Base-by-base conservation (phyloP, 192 early-diverging fungal species). In the Diversispora eburnea region DNA sequence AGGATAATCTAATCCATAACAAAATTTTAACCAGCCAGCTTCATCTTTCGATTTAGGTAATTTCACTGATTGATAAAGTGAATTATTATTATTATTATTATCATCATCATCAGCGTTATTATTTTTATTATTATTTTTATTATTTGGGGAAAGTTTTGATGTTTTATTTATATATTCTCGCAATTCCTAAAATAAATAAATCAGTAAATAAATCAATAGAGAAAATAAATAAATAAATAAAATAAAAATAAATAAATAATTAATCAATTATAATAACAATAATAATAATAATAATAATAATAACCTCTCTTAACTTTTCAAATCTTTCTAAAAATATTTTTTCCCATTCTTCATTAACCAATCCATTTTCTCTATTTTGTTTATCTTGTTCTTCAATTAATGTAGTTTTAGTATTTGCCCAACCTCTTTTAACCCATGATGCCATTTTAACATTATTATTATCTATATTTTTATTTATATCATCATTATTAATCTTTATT, bases 391-490 rank as follows among this genome's bases (percentile, higher is more conserved):
- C 66, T 17, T 61, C 59, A 20, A 39, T 20, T 13, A 17, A 42
- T 12, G 41, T 39, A 63, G 8, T 55, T 67, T 49, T 42, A 54
- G 8, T 39, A 3, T 54, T 41, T 0, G 22, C 70, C 70, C 70
- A 72, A 5, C 70, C 70, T n/a, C 70, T 54, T 52, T 72, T 72
- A 42, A 61, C 70, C 70, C 70, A 72, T 46, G n/a, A 10, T 10
- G 70, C 70, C 7, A 67, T 15, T 52, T 20, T 67, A 49, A 51
- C 48, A 13, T 51, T 19, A 17, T 48, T 7, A 19, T 67, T 51
- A 52, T 33, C 25, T 33, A 33, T 33, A 33, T 1, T 33, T 33
- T 33, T 33, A 33, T 33, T 33, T 33, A 33, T 33, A 33, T 33
- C 25, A 33, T 33, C 2, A 33, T 33, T 33, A 33, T 33, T 33